Base-by-base conservation (phyloP, 805 yeast species). In the Hanseniaspora singularis region DNA sequence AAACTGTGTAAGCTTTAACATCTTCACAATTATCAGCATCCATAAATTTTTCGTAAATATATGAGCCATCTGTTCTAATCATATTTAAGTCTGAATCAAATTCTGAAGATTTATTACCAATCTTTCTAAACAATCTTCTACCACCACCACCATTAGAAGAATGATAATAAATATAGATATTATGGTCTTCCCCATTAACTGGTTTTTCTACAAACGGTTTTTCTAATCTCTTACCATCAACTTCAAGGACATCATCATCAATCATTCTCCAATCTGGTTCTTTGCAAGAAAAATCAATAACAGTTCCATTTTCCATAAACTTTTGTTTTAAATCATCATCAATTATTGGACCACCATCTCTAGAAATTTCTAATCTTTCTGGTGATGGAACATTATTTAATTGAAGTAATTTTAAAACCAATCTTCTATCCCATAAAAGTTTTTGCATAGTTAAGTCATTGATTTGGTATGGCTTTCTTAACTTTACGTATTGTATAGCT, bases 181-280 rank as follows among this genome's bases (percentile, higher is more conserved):
- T 92, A 64, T 92, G 99, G 64, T 92, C 96, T 64, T 92, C 99
- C 46, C 99, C 99, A 63, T 92, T 96, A 3, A 88, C 97, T 0
- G 99, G 99, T 55, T 92, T 92, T 62, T 92, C 99, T 28, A 92
- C 98, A 69, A 79, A 92, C 6, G 99, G 99, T 60, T 92, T 92
- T 33, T 69, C 70, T 66, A 92, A 66, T 8, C 68, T 66, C 55
- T 74, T 63, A 8, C 94, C 96, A 54, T 82, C 75, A 19, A 83
- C 92, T 50, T 72, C 73, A 38, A 81, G 67, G 2, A 95, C 79
- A 51, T 89, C 94, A 46, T 82, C 92, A 59, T 85, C 94, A 23
- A 82, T 64, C 97, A 92, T 86, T 53, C 71, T 71, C 89, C 95
- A 86, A 10, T 63, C 60, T 0, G 94, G 92, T 60, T 85, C 95